Percentiles rank a stretch among this genome's conserved stretches.
phyloP scores from a whole-genome alignment of 306 rosid genomes.

The Fagus sylvatica region DNA sequence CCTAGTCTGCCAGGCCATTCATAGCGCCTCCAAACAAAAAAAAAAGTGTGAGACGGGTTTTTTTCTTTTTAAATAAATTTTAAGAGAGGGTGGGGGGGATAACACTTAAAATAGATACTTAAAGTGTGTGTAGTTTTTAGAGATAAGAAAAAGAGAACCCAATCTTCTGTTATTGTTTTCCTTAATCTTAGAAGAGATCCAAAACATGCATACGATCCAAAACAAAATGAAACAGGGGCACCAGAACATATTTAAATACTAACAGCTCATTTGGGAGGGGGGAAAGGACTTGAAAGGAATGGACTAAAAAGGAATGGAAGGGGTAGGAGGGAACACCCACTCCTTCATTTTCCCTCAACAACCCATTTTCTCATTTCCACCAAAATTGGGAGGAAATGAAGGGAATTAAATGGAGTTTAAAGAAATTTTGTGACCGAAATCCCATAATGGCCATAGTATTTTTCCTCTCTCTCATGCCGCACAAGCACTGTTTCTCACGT shows the following conservation, averaged over 20 bases:
- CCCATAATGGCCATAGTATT: too few relatives aligned
- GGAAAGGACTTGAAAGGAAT: too few relatives aligned
- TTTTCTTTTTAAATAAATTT: too few relatives aligned
- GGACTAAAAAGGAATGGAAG: too few relatives aligned
- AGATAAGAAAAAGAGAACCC: neutral
- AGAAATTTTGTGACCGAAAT: too few relatives aligned
- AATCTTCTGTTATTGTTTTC: slow-evolving; percentile 15
- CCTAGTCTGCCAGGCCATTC: neutral
- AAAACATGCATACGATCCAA: slow-evolving; percentile 19
- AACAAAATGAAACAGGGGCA: slow-evolving; percentile 18
- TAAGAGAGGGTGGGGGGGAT: neutral
- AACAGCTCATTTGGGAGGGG: neutral
- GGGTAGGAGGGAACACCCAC: too few relatives aligned
- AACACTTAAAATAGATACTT: neutral
- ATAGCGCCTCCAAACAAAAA: neutral
- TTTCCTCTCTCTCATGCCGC: too few relatives aligned
- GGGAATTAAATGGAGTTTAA: too few relatives aligned
- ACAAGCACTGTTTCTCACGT: too few relatives aligned
- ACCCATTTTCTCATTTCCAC: too few relatives aligned
- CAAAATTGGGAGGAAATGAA: too few relatives aligned
- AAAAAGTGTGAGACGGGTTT: neutral
- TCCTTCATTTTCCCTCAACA: too few relatives aligned
- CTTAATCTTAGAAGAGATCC: slow-evolving; percentile 3
- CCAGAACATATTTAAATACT: slow-evolving; percentile 9
- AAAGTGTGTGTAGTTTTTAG: neutral